phyloP scores from a whole-genome alignment of 768 basidiomycete species.

The Lentinula detonsa region DNA sequence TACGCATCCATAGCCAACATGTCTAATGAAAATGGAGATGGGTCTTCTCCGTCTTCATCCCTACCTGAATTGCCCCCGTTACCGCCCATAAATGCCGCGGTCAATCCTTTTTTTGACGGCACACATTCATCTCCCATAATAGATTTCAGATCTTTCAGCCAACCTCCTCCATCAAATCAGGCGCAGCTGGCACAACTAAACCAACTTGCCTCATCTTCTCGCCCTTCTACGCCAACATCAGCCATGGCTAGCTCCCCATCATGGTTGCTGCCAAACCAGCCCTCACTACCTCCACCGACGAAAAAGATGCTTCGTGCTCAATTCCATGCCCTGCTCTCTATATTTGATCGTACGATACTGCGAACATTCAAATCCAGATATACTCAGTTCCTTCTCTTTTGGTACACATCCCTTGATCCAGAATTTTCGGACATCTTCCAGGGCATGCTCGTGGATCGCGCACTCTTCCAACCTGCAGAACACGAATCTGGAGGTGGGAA shows the following conservation, averaged over 20 bases:
- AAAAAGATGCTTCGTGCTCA: constrained; percentile 47
- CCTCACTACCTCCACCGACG: constrained; percentile 12
- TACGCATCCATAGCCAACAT: constrained; percentile 22
- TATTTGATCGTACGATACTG: constrained; percentile 91
- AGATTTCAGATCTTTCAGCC: neutral
- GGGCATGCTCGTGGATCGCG: constrained; percentile 89
- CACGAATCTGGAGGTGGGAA: constrained; percentile 22
- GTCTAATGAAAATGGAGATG: constrained; percentile 4
- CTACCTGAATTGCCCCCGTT: constrained; percentile 30
- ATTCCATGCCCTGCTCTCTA: constrained; percentile 84
- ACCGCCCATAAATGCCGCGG: constrained; percentile 15
- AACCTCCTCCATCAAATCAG: constrained; percentile 3
- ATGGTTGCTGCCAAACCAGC: constrained; percentile 16
- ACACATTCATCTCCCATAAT: neutral
- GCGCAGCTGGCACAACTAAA: constrained; percentile 3
- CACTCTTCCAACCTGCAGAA: constrained; percentile 48
- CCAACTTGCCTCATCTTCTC: constrained; percentile 5
- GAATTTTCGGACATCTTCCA: constrained; percentile 91
- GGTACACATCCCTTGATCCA: constrained; percentile 85
- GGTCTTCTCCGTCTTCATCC: constrained; percentile 13
- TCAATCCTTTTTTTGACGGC: constrained; percentile 12
- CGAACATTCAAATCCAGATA: constrained; percentile 96
- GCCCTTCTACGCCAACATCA: constrained; percentile 14
- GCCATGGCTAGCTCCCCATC: constrained; percentile 12
- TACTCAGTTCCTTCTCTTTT: constrained; percentile 95